Percentiles rank a stretch among this genome's conserved stretches.
These are phyloP conservation scores for Perilla frutescens DNA, from an alignment of 257 asterid genomes.

Conservation along the genomic window DNA sequence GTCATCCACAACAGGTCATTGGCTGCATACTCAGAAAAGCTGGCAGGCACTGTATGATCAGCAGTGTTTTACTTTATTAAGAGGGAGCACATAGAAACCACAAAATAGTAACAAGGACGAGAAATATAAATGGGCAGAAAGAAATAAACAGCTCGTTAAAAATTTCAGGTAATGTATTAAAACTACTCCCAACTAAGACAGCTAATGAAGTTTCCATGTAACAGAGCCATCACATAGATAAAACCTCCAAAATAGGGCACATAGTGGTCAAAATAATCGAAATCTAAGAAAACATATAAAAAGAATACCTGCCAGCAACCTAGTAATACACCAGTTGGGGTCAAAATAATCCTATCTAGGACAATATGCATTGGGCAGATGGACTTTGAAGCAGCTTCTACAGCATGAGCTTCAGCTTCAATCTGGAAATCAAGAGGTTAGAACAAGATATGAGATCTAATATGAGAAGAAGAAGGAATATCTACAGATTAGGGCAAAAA, in stretches of 20 bases:
- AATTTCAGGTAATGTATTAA: not conserved
- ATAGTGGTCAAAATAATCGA: conserved; percentile 7
- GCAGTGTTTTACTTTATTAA: not conserved
- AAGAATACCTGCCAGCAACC: conserved; percentile 98
- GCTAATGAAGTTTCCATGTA: not conserved
- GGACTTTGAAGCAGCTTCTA: conserved; percentile 56
- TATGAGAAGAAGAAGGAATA: conserved; percentile 27
- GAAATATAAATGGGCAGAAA: not conserved
- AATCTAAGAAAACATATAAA: conserved; percentile 9
- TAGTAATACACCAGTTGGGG: conserved; percentile 89
- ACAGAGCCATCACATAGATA: not conserved
- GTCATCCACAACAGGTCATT: not conserved
- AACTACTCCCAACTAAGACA: not conserved
- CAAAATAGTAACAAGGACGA: not conserved
- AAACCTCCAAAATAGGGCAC: not conserved
- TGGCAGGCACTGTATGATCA: not conserved
- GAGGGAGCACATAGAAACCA: not conserved
- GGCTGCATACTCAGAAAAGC: not conserved
- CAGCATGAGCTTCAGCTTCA: conserved; percentile 76
- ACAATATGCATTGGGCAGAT: conserved; percentile 73
- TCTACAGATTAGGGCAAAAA: conserved; percentile 2
- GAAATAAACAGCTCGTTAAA: not conserved
- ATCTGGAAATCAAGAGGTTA: conserved; percentile 57
- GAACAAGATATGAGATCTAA: conserved; percentile 5
- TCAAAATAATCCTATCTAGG: conserved; percentile 83